Evolutionary conservation across 2,329 filamentous ascomycete species (phyloP).

Genomic region (Trichoderma arundinaceum): DNA sequence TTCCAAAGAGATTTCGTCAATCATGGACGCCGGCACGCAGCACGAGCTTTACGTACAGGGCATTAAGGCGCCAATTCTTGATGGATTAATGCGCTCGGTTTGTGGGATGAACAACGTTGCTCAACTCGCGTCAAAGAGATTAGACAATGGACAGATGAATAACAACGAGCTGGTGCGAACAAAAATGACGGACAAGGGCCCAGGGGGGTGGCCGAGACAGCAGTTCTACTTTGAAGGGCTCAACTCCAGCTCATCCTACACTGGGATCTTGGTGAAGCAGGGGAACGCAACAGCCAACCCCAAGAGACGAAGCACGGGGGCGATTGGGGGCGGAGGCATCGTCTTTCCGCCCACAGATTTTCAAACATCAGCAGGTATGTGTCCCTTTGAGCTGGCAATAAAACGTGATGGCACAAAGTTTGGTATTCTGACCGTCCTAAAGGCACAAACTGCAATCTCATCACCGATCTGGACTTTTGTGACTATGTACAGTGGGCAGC

Average conservation of each 20-base stretch:
- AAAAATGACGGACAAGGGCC: conserved; percentile 71
- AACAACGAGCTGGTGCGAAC: conserved; percentile 58
- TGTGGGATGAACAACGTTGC: conserved; percentile 77
- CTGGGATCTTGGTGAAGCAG: conserved; percentile 73
- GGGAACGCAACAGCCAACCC: conserved; percentile 54
- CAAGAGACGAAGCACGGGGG: conserved; percentile 43
- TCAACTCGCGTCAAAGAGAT: conserved; percentile 60
- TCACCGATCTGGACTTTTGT: conserved; percentile 90
- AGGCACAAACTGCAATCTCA: conserved; percentile 82
- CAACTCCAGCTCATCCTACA: conserved; percentile 73
- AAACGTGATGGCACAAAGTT: neutral
- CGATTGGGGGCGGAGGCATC: conserved; percentile 73
- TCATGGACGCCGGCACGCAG: conserved; percentile 60
- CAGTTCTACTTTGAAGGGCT: conserved; percentile 85
- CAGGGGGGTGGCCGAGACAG: conserved; percentile 74
- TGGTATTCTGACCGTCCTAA: conserved; percentile 26
- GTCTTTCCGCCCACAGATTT: conserved; percentile 78
- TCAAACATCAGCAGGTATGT: conserved; percentile 74
- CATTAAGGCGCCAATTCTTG: conserved; percentile 61
- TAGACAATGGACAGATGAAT: conserved; percentile 55
- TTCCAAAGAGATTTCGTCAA: conserved; percentile 58
- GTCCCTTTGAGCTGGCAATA: neutral
- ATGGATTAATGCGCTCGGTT: conserved; percentile 77
- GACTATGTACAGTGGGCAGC: conserved; percentile 88
- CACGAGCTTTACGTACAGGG: conserved; percentile 81